Base-by-base conservation (phyloP, 176 grass and related monocot species). In the Bonia amplexicaulis region DNA sequence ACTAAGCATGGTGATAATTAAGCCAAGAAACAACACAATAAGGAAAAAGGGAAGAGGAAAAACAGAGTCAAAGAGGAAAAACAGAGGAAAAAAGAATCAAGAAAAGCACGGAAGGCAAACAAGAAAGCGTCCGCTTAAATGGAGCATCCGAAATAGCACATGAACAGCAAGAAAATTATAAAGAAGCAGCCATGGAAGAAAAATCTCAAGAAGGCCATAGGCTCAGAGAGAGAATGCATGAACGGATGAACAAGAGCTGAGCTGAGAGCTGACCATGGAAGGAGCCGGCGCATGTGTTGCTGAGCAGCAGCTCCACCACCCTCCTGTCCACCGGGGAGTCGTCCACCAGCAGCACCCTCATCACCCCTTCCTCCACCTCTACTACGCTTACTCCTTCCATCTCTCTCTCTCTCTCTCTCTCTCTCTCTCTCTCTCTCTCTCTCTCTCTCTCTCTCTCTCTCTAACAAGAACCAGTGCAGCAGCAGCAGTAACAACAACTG, bases 291-390 rank as follows among this genome's bases (percentile, higher is more conserved):
- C 88, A 82, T 74, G 84, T 54, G 87, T 69, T 82, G 64, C 87
- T 92, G 88, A 97, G 94, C 11, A 97, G 85, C 12, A 89, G 89
- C 87, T 97, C 85, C 40, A 79, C 92, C 23, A 97, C 82, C 66
- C 77, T 90, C 83, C 94, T 88, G 81, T 97, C 94, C 16, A 94
- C 88, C 53, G 94, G 89, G 3, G 94, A 97, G 86, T 97, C 94
- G 76, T 97, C 94, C 68, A 97, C 94, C 70, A 97, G 82, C 71
- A 97, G 92, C 84, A 96, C 91, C 85, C 94, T 86, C 89, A 68
- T 81, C 85, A 89, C 86, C 7, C 73, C 89, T 79, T 44, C 80
- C 80, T 74, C 85, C 85, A 19, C 27, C 35, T 60, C 74, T 19
- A 42, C 42, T 23, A 17, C 37, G 3, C 53, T 75, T 35, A 12